Evolutionary conservation across 129 eudicot species (phyloP).

Genomic region (Apium graveolens): DNA sequence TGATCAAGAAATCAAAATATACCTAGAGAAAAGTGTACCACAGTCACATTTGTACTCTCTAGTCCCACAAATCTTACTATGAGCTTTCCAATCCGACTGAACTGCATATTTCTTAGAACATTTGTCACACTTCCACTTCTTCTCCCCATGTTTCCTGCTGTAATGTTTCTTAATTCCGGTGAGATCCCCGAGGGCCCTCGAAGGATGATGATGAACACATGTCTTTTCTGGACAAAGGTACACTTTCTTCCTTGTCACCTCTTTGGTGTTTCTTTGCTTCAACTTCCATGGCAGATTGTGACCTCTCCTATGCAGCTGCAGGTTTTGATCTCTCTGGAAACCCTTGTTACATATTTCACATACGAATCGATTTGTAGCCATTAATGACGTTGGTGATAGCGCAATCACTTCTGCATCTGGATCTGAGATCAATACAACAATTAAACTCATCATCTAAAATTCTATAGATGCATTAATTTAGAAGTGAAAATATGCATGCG

Average conservation of each 20-base stretch:
- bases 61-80: slow-evolving; percentile 82
- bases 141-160: slow-evolving; percentile 85
- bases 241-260: slow-evolving; percentile 52
- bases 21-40: slow-evolving; percentile 85
- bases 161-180: slow-evolving; percentile 86
- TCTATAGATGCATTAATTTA: not conserved
- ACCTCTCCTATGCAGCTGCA: slow-evolving; percentile 89
- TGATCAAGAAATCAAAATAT: not conserved
- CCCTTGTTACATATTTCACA: slow-evolving; percentile 86
- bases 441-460: not conserved
- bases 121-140: slow-evolving; percentile 87
- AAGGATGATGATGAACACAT: slow-evolving; percentile 80
- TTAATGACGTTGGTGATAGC: slow-evolving; percentile 65
- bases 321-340: slow-evolving; percentile 79
- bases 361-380: slow-evolving; percentile 77
- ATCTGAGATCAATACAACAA: slow-evolving; percentile 26
- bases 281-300: slow-evolving; percentile 92
- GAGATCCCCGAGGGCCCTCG: slow-evolving; percentile 81
- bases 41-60: slow-evolving; percentile 94
- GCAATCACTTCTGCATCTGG: slow-evolving; percentile 97
- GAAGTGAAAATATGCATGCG: not conserved
- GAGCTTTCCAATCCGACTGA: slow-evolving; percentile 94
- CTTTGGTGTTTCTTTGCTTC: slow-evolving; percentile 55
- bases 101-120: slow-evolving; percentile 87
- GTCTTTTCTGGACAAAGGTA: slow-evolving; percentile 69